Evolutionary conservation across 2,329 filamentous ascomycete genomes (phyloP), one percentile per base, ranked within the genome.

Genomic region (Colletotrichum aenigma): DNA sequence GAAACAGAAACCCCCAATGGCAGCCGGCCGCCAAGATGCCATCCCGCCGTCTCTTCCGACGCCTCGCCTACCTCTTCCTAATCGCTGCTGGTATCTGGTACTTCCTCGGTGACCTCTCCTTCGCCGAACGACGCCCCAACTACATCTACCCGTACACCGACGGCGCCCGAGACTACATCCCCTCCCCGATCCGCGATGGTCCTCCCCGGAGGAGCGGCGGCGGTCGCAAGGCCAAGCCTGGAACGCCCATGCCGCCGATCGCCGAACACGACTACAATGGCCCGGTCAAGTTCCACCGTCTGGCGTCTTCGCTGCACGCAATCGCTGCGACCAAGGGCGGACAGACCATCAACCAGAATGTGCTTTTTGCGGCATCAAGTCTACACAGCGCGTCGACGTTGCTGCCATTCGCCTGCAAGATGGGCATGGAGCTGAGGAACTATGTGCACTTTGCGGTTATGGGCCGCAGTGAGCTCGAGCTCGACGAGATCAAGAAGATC

Each of bases 351-450:
- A 95, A 94, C 80, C 90, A 90, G 66, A 96, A 96, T 80, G 89
- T 98, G 18, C 84, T 98, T 4, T 98, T 98, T 82, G 93, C 93
- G 6, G 93, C 94, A 5, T 93, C 94, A 0, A 96, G 90, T 76
- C 85, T 97, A 66, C 91, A 91, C 82, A 97, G 95, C 81, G 91
- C 93, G 18, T 90, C 94, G 0, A 90, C 90, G 36, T 83, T 98
- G 69, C 86, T 98, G 36, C 95, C 96, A 1, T 88, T 98, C 81
- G 95, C 96, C 7, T 98, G 97, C 83, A 91, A 95, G 79, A 98
- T 98, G 96, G 93, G 93, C 8, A 83, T 84, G 26, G 89, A 92
- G 83, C 88, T 90, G 71, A 88, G 90, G 74, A 98, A 92, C 80
- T 89, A 92, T 77, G 95, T 98, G 10, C 96, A 98, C 82, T 93